Evolutionary conservation across 768 basidiomycete species (phyloP), one percentile per base, ranked within the genome.

Genomic region (Lepiota venenata): DNA sequence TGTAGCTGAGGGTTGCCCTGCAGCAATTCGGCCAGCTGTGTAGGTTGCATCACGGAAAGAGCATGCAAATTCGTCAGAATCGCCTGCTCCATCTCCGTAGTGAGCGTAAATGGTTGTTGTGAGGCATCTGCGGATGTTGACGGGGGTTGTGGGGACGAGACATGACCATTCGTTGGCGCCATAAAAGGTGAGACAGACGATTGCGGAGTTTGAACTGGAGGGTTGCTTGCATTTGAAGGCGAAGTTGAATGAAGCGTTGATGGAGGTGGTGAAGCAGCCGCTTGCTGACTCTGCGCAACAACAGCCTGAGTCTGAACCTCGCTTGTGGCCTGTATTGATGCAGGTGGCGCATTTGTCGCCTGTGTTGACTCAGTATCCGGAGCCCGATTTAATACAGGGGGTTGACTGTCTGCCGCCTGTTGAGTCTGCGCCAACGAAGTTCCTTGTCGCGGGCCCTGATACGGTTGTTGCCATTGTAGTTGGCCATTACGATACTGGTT

Each of bases 1-100:
- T 71, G 65, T 45, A 77, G 58, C 38, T 74, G 68, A 1, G 75
- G 68, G 53, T 77, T 74, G 18, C 64, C 66, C 16, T 68, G 64
- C 44, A 77, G 61, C 22, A 74, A 59, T 21, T 73, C 70, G 15
- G 67, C 65, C 8, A 76, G 66, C 56, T 75, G 72, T n/a, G 65
- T 56, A 29, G 71, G 67, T 39, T 73, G 65, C 35, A 75, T 55
- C 29, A 64, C 61, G 14, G 74, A 66, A 18, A 76, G 52, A 2
- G 70, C 63, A 27, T 64, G 59, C 4, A 72, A 58, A 45, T 69
- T 64, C 22, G 46, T 39, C 32, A 55, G 20, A 21, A 55, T 55
- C n/a, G 53, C 53, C 39, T 47, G 46, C 43, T 55, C 53, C 53
- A 55, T 48, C 20, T 55, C 53, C 11, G 47, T 62, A 54, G 57